These are phyloP conservation scores for Rhododendron williamsianum DNA, from an alignment of 148 eudicot genomes.

Conservation along the genomic window DNA sequence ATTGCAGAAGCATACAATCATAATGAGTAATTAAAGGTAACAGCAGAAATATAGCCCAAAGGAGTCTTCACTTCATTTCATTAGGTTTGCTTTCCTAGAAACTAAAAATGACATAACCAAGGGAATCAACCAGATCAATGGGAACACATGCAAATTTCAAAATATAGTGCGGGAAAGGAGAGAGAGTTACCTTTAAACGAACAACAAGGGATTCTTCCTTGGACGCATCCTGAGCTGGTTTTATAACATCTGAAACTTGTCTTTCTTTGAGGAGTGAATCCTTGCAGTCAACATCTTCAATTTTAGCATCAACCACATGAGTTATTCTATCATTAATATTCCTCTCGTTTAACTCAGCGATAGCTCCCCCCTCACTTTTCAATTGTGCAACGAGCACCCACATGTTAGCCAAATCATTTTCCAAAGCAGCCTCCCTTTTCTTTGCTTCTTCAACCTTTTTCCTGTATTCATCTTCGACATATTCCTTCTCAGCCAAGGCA, in stretches of 20 bases:
- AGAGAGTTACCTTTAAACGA: conserved; percentile 62
- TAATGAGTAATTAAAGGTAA: neutral
- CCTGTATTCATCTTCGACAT: conserved; percentile 59
- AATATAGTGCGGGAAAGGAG: neutral
- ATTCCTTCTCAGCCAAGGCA: conserved; percentile 85
- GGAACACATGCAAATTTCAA: neutral
- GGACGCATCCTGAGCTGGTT: conserved; percentile 34
- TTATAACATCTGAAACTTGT: conserved; percentile 34
- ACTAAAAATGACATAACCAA: neutral
- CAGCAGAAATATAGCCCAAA: neutral
- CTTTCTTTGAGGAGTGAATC: conserved; percentile 43
- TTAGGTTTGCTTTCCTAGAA: neutral
- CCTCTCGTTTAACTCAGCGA: conserved; percentile 34
- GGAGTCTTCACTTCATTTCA: neutral
- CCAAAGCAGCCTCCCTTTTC: conserved; percentile 72
- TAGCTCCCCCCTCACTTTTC: conserved; percentile 61
- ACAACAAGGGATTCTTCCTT: conserved; percentile 83
- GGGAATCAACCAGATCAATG: neutral
- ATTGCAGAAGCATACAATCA: neutral
- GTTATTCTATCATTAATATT: conserved; percentile 24
- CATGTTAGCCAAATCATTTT: conserved; percentile 96
- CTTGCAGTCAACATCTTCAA: conserved; percentile 28
- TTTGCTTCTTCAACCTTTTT: conserved; percentile 78
- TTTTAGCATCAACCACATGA: conserved; percentile 25
- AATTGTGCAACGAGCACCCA: conserved; percentile 98